These are phyloP conservation scores for Alternaria sp. DNA, from an alignment of 2,329 filamentous ascomycete genomes.

Conservation along the genomic window DNA sequence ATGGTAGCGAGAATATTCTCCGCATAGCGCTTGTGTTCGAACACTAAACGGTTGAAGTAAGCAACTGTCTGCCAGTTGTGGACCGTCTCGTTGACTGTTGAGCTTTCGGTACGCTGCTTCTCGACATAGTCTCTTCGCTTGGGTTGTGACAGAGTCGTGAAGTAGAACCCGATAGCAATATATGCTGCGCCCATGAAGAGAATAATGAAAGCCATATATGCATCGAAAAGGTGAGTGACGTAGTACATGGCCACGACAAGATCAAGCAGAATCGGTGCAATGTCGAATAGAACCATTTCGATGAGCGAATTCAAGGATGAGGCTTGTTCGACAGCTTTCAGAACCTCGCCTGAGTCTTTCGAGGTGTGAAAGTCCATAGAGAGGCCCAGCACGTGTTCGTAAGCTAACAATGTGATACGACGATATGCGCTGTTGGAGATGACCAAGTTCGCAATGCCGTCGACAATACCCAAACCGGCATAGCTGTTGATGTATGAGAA, in stretches of 20 bases:
- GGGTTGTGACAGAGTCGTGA: slow-evolving; percentile 52
- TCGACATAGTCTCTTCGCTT: slow-evolving; percentile 54
- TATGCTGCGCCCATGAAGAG: slow-evolving; percentile 56
- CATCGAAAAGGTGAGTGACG: slow-evolving; percentile 69
- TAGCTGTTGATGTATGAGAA: slow-evolving; percentile 60
- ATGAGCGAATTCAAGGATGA: slow-evolving; percentile 67
- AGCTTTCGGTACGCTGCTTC: slow-evolving; percentile 59
- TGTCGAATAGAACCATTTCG: slow-evolving; percentile 66
- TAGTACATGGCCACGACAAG: slow-evolving; percentile 67
- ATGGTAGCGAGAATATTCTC: slow-evolving; percentile 51
- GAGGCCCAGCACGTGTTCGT: slow-evolving; percentile 72
- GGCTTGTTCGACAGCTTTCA: slow-evolving; percentile 71
- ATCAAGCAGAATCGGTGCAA: slow-evolving; percentile 70
- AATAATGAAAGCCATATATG: slow-evolving; percentile 56
- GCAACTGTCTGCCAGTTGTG: slow-evolving; percentile 68
- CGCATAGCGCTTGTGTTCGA: slow-evolving; percentile 63
- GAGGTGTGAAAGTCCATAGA: slow-evolving; percentile 75
- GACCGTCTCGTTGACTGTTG: slow-evolving; percentile 66
- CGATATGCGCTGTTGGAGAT: slow-evolving; percentile 67
- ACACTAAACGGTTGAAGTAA: slow-evolving; percentile 65
- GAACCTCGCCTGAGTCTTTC: slow-evolving; percentile 70
- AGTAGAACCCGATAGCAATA: slow-evolving; percentile 60
- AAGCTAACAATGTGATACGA: slow-evolving; percentile 67
- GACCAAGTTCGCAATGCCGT: slow-evolving; percentile 62
- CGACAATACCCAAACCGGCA: slow-evolving; percentile 61